Conservation (phyloP, 2,329 filamentous ascomycete species). For the Blastomyces parvus region DNA sequence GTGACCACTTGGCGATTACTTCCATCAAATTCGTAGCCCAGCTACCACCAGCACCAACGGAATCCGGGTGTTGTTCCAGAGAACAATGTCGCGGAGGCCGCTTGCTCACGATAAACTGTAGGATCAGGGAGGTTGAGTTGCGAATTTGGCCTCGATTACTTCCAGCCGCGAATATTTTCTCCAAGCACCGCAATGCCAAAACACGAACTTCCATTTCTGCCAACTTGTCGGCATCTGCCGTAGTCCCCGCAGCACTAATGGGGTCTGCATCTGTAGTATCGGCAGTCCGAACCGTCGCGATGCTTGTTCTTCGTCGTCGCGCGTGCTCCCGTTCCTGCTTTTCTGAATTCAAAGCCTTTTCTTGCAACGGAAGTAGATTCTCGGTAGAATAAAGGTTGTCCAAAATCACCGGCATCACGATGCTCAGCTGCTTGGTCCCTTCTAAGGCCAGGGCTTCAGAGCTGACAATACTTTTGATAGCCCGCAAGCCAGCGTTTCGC, state of each 20-base stretch:
- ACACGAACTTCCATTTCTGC: conserved; percentile 83
- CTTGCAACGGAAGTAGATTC: conserved; percentile 57
- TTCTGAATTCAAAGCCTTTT: conserved; percentile 58
- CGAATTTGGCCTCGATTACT: conserved; percentile 77
- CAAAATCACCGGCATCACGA: conserved; percentile 74
- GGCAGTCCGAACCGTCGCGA: conserved; percentile 64
- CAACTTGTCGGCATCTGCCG: conserved; percentile 76
- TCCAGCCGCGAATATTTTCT: conserved; percentile 66
- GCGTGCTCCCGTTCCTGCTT: conserved; percentile 57
- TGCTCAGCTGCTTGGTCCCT: conserved; percentile 63
- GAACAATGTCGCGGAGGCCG: conserved; percentile 47
- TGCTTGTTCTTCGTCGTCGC: conserved; percentile 61
- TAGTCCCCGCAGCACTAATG: conserved; percentile 59
- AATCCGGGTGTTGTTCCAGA: conserved; percentile 33
- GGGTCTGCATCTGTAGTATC: conserved; percentile 61
- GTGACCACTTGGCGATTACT: conserved; percentile 74
- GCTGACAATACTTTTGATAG: conserved; percentile 69
- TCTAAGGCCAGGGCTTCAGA: conserved; percentile 71
- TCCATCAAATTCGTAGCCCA: conserved; percentile 81
- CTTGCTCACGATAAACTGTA: conserved; percentile 59
- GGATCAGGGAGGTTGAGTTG: conserved; percentile 60
- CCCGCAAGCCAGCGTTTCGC: conserved; percentile 63
- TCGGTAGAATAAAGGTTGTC: conserved; percentile 74
- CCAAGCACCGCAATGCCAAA: conserved; percentile 74
- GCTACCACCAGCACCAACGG: conserved; percentile 42